Base-by-base conservation (phyloP, 208 protist genomes). In the Trypanosoma mega region DNA sequence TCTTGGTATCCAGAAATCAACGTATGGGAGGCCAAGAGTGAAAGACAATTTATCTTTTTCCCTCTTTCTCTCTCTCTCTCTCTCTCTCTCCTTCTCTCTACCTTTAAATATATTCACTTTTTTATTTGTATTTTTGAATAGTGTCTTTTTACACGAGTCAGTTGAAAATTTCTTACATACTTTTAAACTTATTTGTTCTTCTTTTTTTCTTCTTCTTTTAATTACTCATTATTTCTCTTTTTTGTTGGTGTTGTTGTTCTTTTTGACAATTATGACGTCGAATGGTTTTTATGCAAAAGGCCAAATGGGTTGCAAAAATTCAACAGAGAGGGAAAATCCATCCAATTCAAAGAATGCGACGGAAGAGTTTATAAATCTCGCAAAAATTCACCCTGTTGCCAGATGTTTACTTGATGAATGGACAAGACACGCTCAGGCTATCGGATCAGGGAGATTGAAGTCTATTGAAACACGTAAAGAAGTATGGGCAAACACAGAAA, bases 331-430 rank as follows among this genome's bases (percentile, higher is more conserved):
- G 34, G 34, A 39, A 39, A 12, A n/a, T n/a, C n/a, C 34, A 12
- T 6, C 34, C 12, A 39, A 6, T 39, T 12, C 12, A 16, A 39
- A 16, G 34, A 12, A 39, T 23, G 71, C 74, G n/a, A n/a, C n/a
- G 3, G 71, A 68, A 39, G 77, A 82, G 47, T 90, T 90, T 59
- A 57, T 74, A 18, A 66, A 41, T 24, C 67, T 90, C 23, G 80
- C 74, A 3, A 75, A 72, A 43, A 47, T 72, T 14, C 80, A 91
- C 52, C 82, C 87, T 6, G 84, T 94, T n/a, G 87, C 84, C 14
- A 49, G 71, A 9, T 64, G 67, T 49, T 56, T 92, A 44, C 44
- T 82, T n/a, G 74, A 91, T 26, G 87, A 90, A 36, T 94, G 87
- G 85, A 78, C 63, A 12, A 31, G 50, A 16, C 85, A 39, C 34